phyloP scores from a whole-genome alignment of 306 rosid species.

The Calophaca sinica region DNA sequence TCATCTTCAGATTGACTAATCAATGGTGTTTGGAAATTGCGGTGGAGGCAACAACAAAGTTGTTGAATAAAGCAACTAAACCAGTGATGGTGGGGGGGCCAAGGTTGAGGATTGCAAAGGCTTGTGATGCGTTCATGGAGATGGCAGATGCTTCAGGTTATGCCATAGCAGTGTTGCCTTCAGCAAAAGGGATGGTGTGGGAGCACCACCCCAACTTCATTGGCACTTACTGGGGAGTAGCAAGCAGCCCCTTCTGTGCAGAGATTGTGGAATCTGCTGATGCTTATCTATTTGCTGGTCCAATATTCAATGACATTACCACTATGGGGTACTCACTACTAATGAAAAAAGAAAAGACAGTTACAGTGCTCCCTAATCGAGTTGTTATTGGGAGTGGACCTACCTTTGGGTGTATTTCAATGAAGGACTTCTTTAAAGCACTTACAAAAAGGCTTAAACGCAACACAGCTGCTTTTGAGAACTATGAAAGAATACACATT shows the following conservation, averaged over 20 bases:
- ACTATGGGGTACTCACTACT: neutral
- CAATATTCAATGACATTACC: conserved; percentile 29
- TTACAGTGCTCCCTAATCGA: conserved; percentile 19
- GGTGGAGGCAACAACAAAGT: conserved; percentile 16
- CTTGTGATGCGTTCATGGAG: conserved; percentile 20
- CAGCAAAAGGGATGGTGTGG: conserved; percentile 43
- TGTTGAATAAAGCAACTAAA: conserved; percentile 30
- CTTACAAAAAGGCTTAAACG: conserved; percentile 32
- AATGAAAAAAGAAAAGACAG: neutral
- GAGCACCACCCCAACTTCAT: conserved; percentile 41
- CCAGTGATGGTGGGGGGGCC: conserved; percentile 41
- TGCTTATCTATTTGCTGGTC: conserved; percentile 41
- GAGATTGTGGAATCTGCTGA: conserved; percentile 39
- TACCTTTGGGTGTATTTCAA: conserved; percentile 13
- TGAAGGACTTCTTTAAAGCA: conserved; percentile 33
- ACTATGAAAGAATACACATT: conserved; percentile 11
- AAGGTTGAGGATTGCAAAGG: conserved; percentile 18
- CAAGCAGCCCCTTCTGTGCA: conserved; percentile 27
- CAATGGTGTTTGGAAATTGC: conserved; percentile 30
- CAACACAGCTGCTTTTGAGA: conserved; percentile 21
- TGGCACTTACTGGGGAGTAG: conserved; percentile 39
- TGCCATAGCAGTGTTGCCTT: conserved; percentile 10
- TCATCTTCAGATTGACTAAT: neutral
- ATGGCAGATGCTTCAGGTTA: conserved; percentile 38
- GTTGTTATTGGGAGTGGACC: conserved; percentile 31